These are phyloP conservation scores for Agaricus sinodeliciosus DNA, from an alignment of 768 basidiomycete species.

Conservation along the genomic window DNA sequence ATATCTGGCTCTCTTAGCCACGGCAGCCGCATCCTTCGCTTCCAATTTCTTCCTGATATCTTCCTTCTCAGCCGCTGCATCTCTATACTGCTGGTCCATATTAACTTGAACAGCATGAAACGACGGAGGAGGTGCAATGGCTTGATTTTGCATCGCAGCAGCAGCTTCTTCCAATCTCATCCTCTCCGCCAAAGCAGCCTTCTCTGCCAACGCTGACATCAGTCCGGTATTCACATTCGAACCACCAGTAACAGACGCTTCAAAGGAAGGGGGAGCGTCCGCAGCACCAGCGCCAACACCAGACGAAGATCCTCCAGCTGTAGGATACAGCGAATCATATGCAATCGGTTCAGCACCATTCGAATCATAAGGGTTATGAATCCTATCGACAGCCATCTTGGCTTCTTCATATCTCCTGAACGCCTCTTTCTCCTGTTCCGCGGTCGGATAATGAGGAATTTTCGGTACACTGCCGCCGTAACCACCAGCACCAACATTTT, in stretches of 20 bases:
- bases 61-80: constrained; percentile 46
- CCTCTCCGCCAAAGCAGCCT: constrained; percentile 43
- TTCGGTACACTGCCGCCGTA: background rate
- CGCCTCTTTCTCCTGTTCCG: constrained; percentile 72
- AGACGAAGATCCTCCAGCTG: constrained; percentile 21
- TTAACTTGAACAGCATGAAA: constrained; percentile 14
- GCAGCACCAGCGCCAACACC: constrained; percentile 18
- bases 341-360: constrained; percentile 39
- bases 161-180: constrained; percentile 29
- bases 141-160: constrained; percentile 33
- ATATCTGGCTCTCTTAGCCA: constrained; percentile 12
- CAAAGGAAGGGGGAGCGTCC: constrained; percentile 41
- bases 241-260: constrained; percentile 30
- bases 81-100: constrained; percentile 20
- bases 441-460: constrained; percentile 49
- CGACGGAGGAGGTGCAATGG: constrained; percentile 3
- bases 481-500: background rate
- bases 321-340: constrained; percentile 57
- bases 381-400: constrained; percentile 60
- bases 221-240: constrained; percentile 29
- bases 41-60: constrained; percentile 48
- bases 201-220: constrained; percentile 47
- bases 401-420: constrained; percentile 64
- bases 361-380: constrained; percentile 23
- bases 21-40: constrained; percentile 36